Conservation (phyloP, 352 stramenopile species). For the Globisporangium abappressorium region DNA sequence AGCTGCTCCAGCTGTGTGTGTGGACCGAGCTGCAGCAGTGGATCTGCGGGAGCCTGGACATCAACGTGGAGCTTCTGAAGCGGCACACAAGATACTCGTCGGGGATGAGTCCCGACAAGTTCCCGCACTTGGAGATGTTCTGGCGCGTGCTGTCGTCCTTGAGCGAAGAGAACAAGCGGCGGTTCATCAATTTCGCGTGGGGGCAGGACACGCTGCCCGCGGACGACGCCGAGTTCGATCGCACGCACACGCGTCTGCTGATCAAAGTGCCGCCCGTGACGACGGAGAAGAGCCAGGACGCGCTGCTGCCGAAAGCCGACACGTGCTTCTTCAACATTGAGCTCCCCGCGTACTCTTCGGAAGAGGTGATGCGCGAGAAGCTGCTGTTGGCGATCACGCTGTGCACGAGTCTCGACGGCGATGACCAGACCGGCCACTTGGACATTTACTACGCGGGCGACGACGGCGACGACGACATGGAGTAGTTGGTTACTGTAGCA, state of each 20-base stretch:
- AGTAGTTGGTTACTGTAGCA: conserved; percentile 21
- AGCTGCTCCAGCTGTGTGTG: conserved; percentile 70
- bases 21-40: conserved; percentile 80
- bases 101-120: conserved; percentile 69
- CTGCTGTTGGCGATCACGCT: conserved; percentile 71
- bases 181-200: conserved; percentile 86
- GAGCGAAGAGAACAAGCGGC: conserved; percentile 72
- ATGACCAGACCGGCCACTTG: conserved; percentile 63
- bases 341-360: conserved; percentile 69
- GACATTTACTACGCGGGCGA: conserved; percentile 74
- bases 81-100: conserved; percentile 79
- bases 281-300: conserved; percentile 40
- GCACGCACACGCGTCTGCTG: conserved; percentile 65
- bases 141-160: conserved; percentile 62
- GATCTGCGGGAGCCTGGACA: conserved; percentile 74
- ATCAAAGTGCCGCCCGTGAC: conserved; percentile 59
- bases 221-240: conserved; percentile 79
- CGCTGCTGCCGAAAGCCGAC: conserved; percentile 68
- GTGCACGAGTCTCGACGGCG: conserved; percentile 80
- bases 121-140: conserved; percentile 74
- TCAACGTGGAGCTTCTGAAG: conserved; percentile 73
- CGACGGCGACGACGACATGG: conserved; percentile 52
- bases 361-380: conserved; percentile 67
- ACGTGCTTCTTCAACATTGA: conserved; percentile 88
- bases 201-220: conserved; percentile 74